Evolutionary conservation across 371 early-diverging fungal genomes (phyloP), one percentile per base, ranked within the genome.

Genomic region (Entomophthora muscae): DNA sequence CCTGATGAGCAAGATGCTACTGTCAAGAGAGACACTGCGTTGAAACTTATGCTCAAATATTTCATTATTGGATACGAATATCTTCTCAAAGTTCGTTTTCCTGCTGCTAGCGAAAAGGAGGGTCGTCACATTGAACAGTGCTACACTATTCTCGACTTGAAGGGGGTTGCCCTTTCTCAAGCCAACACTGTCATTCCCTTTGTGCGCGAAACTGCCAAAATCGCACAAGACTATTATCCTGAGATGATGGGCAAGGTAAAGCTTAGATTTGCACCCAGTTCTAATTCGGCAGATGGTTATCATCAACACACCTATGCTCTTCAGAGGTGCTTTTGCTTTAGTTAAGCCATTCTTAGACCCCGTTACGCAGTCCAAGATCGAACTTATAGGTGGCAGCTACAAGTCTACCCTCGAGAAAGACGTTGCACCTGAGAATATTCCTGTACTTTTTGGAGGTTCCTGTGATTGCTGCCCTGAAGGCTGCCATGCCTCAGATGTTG

Each of bases 221-320:
- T 85, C 69, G 81, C 83, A 17, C 85, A 85, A 65, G 78, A 85
- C 72, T 84, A 88, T 75, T 88, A 88, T 71, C 88, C 88, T 2
- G 88, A 88, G 67, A 79, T 78, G 73, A 74, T 87, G 70, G 85
- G 86, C n/a, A 62, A 53, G 62, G 62, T 62, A 62, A 52, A n/a
- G 3, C 24, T 22, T 23, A 52, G 2, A 57, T 31, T 61, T 28
- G 26, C 13, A 12, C 23, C 30, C 2, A 3, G 12, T 57, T 61
- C 52, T 27, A 21, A 58, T 27, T 58, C 22, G 3, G 23, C 33
- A 76, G 70, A 83, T 83, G 82, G 81, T 74, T 64, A 80, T 85
- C 69, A 81, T 85, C 72, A 84, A 87, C 70, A 81, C 85, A 13
- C 87, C 87, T 24, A 72, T 79, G 71, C 72, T 87, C 51, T 88